Conservation (phyloP, 2,329 filamentous ascomycete species). For the Zalaria sp. region DNA sequence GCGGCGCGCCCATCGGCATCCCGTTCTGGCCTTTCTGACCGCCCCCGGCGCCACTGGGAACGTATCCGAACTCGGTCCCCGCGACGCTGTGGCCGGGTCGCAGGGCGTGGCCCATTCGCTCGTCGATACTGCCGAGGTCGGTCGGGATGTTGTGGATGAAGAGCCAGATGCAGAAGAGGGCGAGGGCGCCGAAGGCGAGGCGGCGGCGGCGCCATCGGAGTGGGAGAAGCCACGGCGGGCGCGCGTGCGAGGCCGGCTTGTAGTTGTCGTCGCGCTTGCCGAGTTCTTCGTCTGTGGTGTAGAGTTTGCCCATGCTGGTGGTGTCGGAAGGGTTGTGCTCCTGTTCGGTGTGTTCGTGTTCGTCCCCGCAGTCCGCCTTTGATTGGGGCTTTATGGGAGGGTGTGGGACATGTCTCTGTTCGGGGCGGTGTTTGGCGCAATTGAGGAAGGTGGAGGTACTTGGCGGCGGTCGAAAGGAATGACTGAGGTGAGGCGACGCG, state of each 20-base stretch:
- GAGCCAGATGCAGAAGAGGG: conserved; percentile 43
- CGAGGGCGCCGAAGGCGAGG: conserved; percentile 22
- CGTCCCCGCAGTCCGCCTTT: not conserved
- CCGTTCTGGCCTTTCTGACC: conserved; percentile 8
- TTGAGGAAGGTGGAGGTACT: no score
- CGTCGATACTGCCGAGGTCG: conserved; percentile 21
- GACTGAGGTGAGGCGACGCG: no score
- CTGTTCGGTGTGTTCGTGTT: not conserved
- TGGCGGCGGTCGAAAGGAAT: no score
- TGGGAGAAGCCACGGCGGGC: conserved; percentile 9
- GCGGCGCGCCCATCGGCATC: conserved; percentile 12
- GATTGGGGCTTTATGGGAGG: no score
- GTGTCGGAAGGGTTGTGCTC: conserved; percentile 6
- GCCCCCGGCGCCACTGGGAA: not conserved
- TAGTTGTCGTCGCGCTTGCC: conserved; percentile 53
- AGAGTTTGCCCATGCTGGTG: conserved; percentile 2
- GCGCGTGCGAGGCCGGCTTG: conserved; percentile 17
- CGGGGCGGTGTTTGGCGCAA: no score
- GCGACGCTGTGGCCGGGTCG: conserved; percentile 5
- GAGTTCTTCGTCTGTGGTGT: conserved; percentile 43
- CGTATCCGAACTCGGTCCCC: conserved; percentile 6
- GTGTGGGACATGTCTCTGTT: no score
- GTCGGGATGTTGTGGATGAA: conserved; percentile 51
- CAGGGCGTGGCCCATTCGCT: conserved; percentile 10
- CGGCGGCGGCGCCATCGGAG: conserved; percentile 37